Percentiles rank a stretch among this genome's conserved stretches.
Conservation (phyloP, 2,329 filamentous ascomycete genomes). For the Phoma sp. region DNA sequence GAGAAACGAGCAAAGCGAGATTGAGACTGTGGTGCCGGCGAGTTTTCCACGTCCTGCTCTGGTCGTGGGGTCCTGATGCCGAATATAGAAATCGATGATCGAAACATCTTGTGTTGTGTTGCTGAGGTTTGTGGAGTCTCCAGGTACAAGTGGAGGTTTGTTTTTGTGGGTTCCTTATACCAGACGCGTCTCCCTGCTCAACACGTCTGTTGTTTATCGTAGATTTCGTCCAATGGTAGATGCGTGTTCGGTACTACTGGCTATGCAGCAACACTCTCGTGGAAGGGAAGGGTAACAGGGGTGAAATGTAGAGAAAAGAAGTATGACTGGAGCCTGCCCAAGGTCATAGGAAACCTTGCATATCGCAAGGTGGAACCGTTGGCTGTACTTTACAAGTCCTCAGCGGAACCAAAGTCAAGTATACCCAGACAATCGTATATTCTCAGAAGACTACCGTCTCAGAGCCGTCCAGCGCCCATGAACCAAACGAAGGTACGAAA, state of each 20-base stretch:
- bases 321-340: constrained; percentile 44
- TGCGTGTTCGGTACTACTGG: constrained; percentile 12
- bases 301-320: constrained; percentile 20
- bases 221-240: constrained; percentile 7
- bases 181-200: constrained; percentile 24
- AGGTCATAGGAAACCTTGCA: constrained; percentile 38
- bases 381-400: constrained; percentile 22
- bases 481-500: constrained; percentile 42
- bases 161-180: constrained; percentile 39
- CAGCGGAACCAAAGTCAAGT: constrained; percentile 21
- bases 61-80: constrained; percentile 42
- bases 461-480: constrained; percentile 31
- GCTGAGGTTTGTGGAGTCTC: constrained; percentile 14
- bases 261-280: constrained; percentile 12
- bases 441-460: constrained; percentile 12
- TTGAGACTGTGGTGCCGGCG: constrained; percentile 24
- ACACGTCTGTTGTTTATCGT: constrained; percentile 12
- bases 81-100: constrained; percentile 35
- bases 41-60: constrained; percentile 35
- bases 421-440: constrained; percentile 5
- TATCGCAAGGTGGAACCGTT: constrained; percentile 33
- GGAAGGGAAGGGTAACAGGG: constrained; percentile 13
- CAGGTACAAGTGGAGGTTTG: constrained; percentile 20
- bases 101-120: constrained; percentile 36
- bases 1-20: constrained; percentile 31